A percentile compares a stretch with the other conserved stretches of the same genome.
These are phyloP conservation scores for Mycena galopus DNA, from an alignment of 768 basidiomycete species.

Conservation along the genomic window DNA sequence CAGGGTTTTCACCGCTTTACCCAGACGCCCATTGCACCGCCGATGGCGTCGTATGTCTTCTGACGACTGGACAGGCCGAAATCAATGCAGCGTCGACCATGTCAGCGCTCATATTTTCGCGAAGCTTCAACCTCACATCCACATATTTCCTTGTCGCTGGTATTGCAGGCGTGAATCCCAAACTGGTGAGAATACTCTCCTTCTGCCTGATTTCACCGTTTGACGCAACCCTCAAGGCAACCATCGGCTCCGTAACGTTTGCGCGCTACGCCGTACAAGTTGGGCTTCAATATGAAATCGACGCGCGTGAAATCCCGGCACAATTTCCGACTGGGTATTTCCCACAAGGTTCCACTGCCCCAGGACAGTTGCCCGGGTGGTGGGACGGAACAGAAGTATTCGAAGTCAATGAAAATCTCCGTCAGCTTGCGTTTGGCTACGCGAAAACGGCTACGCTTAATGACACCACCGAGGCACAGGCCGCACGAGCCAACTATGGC, in stretches of 20 bases:
- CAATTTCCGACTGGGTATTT: slow-evolving; percentile 53
- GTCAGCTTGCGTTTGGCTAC: slow-evolving; percentile 44
- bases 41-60: slow-evolving; percentile 50
- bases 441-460: slow-evolving; percentile 48
- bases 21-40: slow-evolving; percentile 52
- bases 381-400: slow-evolving; percentile 62
- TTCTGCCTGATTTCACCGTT: too few relatives aligned
- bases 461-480: slow-evolving; percentile 46
- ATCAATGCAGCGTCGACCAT: slow-evolving; percentile 58
- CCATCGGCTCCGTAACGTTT: slow-evolving; percentile 53
- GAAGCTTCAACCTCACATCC: slow-evolving; percentile 50
- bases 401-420: slow-evolving; percentile 58
- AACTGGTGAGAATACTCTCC: too few relatives aligned
- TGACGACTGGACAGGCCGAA: slow-evolving; percentile 54
- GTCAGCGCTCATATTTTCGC: slow-evolving; percentile 47
- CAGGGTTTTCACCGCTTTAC: slow-evolving; percentile 54
- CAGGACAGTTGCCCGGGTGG: slow-evolving; percentile 40
- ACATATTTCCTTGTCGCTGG: slow-evolving; percentile 60
- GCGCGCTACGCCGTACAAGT: slow-evolving; percentile 55
- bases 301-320: slow-evolving; percentile 54
- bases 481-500: slow-evolving; percentile 49
- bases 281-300: slow-evolving; percentile 55
- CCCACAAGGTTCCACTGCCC: slow-evolving; percentile 44
- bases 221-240: too few relatives aligned
- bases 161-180: slow-evolving; percentile 56